Percentiles rank a stretch among this genome's conserved stretches.
Conservation (phyloP, 164 flowering plant species). For the Amborella trichopoda region DNA sequence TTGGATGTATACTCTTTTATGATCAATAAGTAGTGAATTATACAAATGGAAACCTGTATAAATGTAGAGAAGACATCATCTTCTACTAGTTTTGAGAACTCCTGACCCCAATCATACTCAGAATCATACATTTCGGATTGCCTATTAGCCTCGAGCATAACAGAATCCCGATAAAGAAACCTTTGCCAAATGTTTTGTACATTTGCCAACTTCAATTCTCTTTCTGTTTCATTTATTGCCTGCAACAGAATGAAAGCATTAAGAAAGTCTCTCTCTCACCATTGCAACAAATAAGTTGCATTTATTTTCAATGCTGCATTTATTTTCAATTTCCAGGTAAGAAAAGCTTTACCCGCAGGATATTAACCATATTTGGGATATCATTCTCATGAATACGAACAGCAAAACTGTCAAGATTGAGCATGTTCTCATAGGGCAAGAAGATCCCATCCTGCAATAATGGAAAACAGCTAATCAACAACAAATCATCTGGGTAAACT, state of each 20-base stretch:
- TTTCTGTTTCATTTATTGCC: slow-evolving; percentile 70
- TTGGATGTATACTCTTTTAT: background rate
- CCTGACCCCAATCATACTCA: slow-evolving; percentile 62
- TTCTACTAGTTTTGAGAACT: slow-evolving; percentile 39
- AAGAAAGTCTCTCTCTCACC: too few relatives aligned
- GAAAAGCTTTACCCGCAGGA: slow-evolving; percentile 92
- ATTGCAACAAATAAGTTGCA: too few relatives aligned
- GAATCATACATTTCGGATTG: slow-evolving; percentile 49
- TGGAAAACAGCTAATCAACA: background rate
- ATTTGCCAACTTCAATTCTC: slow-evolving; percentile 60
- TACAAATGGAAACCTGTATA: too few relatives aligned
- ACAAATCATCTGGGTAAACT: too few relatives aligned
- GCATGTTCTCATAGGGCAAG: slow-evolving; percentile 86
- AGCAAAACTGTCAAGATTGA: slow-evolving; percentile 85
- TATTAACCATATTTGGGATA: slow-evolving; percentile 65
- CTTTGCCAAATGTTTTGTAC: slow-evolving; percentile 86
- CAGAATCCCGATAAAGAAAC: slow-evolving; percentile 74
- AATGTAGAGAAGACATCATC: slow-evolving; percentile 85
- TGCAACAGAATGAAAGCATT: slow-evolving; percentile 9
- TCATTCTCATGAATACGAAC: slow-evolving; percentile 84
- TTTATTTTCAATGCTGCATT: too few relatives aligned
- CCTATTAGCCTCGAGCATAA: slow-evolving; percentile 83
- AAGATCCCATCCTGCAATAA: slow-evolving; percentile 77
- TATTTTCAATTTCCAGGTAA: too few relatives aligned
- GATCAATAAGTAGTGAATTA: background rate